A percentile compares a stretch with the other conserved stretches of the same genome.
Conservation (phyloP, 176 grass and related monocot genomes). For the Raddia guianensis region DNA sequence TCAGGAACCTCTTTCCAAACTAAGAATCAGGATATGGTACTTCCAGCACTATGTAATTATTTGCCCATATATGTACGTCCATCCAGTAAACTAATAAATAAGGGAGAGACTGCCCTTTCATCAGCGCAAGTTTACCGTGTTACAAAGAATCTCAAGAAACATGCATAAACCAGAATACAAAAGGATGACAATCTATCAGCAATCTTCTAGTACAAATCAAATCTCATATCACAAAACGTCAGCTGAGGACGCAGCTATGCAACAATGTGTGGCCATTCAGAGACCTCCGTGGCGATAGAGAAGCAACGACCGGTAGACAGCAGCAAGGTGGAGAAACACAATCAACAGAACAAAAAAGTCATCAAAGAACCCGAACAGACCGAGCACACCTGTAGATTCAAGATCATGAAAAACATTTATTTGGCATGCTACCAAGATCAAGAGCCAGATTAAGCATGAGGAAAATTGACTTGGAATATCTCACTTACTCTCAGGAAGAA, state of each 20-base stretch:
- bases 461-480: not conserved
- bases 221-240: not conserved
- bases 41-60: not conserved
- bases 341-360: constrained; percentile 79
- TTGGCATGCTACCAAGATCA: not conserved
- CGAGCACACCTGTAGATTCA: constrained; percentile 60
- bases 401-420: not conserved
- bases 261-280: constrained; percentile 27
- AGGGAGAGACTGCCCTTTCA: not conserved
- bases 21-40: too few species aligned
- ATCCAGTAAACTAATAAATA: not conserved
- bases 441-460: not conserved
- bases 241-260: not conserved
- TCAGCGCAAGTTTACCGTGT: not conserved
- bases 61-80: not conserved
- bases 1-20: too few species aligned
- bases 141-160: not conserved
- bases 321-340: constrained; percentile 84
- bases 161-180: not conserved
- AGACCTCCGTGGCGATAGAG: constrained; percentile 80
- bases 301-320: constrained; percentile 83
- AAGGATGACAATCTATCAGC: not conserved
- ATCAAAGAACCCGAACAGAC: constrained; percentile 71
- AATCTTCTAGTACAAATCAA: not conserved
- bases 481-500: constrained; percentile 77